Percentiles rank a stretch among this genome's conserved stretches.
Conservation (phyloP, 2,329 filamentous ascomycete genomes). For the Neopestalotiopsis sp. region DNA sequence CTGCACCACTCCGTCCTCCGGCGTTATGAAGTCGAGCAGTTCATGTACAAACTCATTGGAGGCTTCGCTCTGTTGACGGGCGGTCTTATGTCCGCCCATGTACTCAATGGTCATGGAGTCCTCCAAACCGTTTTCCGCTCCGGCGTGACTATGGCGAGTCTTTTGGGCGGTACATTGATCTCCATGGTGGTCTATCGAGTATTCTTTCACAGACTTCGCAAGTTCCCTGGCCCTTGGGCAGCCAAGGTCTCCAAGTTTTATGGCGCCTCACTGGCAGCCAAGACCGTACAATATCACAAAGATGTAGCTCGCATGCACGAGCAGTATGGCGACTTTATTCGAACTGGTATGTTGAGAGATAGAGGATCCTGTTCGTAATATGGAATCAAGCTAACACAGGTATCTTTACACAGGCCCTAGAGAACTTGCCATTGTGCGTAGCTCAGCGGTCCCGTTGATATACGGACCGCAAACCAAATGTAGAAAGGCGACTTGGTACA, state of each 20-base stretch:
- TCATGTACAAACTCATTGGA: conserved; percentile 14
- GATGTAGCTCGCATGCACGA: background rate
- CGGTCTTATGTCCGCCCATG: background rate
- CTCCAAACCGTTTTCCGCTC: background rate
- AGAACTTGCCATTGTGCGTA: conserved; percentile 6
- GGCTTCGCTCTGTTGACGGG: background rate
- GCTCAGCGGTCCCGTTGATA: conserved; percentile 10
- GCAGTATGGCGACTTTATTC: conserved; percentile 18
- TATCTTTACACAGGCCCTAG: background rate
- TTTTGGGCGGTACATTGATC: background rate
- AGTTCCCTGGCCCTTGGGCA: conserved; percentile 11
- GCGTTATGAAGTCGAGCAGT: conserved; percentile 8
- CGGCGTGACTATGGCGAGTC: background rate
- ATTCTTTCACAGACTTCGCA: conserved; percentile 13
- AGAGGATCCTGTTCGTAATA: background rate
- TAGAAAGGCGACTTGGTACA: conserved; percentile 18
- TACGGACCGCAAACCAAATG: conserved; percentile 8
- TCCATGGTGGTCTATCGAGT: conserved; percentile 14
- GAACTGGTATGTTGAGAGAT: background rate
- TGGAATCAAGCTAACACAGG: background rate
- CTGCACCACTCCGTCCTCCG: conserved; percentile 4
- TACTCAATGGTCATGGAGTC: background rate
- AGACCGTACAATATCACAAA: conserved; percentile 6
- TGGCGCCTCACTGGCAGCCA: background rate
- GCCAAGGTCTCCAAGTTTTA: conserved; percentile 15